Conservation (phyloP, 768 basidiomycete species). For the Sistotremastrum niveocremeum region DNA sequence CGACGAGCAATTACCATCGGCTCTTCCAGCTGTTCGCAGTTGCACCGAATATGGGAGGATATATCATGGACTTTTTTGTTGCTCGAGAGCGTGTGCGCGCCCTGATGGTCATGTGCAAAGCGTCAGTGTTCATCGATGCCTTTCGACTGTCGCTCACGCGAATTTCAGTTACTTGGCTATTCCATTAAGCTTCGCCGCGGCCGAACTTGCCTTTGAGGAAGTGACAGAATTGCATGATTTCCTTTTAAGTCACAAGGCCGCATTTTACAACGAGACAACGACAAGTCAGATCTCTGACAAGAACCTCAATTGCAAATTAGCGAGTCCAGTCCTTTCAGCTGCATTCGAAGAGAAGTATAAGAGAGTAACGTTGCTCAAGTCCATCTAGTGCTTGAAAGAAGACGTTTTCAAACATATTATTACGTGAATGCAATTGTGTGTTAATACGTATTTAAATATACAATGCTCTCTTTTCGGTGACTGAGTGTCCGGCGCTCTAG, state of each 20-base stretch:
- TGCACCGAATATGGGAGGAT: slow-evolving; percentile 94
- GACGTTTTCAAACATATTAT: too few relatives aligned
- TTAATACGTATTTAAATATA: background rate
- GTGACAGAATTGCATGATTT: slow-evolving; percentile 52
- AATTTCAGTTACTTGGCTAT: slow-evolving; percentile 65
- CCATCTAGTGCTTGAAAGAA: too few relatives aligned
- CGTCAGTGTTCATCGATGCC: slow-evolving; percentile 44
- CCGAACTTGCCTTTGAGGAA: slow-evolving; percentile 76
- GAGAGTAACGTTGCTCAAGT: too few relatives aligned
- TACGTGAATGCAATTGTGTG: too few relatives aligned
- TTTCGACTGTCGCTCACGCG: background rate
- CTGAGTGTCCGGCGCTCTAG: slow-evolving; percentile 20
- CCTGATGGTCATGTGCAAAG: slow-evolving; percentile 81
- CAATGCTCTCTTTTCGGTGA: background rate
- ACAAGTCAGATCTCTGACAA: slow-evolving; percentile 48
- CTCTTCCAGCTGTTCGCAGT: slow-evolving; percentile 74
- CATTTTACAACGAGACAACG: slow-evolving; percentile 46
- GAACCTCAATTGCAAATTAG: slow-evolving; percentile 58
- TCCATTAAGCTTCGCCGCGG: slow-evolving; percentile 60
- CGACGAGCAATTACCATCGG: slow-evolving; percentile 89
- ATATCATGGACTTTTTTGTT: slow-evolving; percentile 99
- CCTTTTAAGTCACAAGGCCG: slow-evolving; percentile 53
- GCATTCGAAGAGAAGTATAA: slow-evolving; percentile 67
- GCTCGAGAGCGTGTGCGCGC: slow-evolving; percentile 80
- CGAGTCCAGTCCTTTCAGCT: slow-evolving; percentile 39